phyloP scores from a whole-genome alignment of 257 asterid genomes.

The Gynochthodes officinalis region DNA sequence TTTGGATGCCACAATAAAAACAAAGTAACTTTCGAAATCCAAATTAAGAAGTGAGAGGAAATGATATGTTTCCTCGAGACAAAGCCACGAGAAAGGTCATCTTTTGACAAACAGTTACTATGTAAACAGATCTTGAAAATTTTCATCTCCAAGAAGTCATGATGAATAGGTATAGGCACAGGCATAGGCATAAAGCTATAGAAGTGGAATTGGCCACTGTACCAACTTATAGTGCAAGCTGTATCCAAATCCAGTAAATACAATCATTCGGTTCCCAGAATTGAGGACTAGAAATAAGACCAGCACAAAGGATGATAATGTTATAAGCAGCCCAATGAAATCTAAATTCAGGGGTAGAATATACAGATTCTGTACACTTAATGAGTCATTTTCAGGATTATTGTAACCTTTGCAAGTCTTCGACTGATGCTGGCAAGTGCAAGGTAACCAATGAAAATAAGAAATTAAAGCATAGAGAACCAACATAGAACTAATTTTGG shows the following conservation, averaged over 20 bases:
- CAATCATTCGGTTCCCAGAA: background rate
- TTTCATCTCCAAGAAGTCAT: background rate
- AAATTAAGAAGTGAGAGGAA: background rate
- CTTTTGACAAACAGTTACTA: background rate
- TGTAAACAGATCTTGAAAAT: background rate
- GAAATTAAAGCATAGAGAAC: background rate
- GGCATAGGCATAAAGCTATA: background rate
- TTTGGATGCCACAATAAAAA: conserved; percentile 11
- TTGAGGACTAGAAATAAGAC: background rate
- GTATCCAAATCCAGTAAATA: background rate
- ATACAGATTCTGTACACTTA: background rate
- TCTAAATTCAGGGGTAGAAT: background rate
- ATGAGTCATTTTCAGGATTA: background rate
- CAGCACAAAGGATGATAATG: background rate
- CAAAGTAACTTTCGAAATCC: conserved; percentile 14
- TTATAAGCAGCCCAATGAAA: background rate
- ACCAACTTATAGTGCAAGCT: background rate
- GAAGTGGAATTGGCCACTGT: background rate
- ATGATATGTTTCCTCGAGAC: background rate
- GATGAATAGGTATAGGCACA: background rate
- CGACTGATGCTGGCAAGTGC: background rate
- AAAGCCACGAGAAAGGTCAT: background rate
- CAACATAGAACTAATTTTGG: background rate
- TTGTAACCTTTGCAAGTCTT: background rate
- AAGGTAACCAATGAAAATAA: background rate